Evolutionary conservation across 73 alveolate species (phyloP).

Genomic region (Tetrahymena elliotti): DNA sequence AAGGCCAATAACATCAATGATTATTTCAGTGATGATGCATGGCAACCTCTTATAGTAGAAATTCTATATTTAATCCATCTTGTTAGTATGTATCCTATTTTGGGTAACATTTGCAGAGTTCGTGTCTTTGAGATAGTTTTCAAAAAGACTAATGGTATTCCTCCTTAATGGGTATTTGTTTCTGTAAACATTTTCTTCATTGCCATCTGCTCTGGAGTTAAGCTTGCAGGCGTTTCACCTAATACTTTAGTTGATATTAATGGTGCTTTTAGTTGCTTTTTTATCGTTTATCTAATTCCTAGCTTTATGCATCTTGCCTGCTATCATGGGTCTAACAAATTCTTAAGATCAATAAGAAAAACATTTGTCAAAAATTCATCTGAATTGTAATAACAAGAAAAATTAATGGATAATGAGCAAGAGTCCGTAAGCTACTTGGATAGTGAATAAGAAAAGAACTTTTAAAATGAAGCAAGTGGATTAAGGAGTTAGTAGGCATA

Average conservation of each 20-base stretch:
- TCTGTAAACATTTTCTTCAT: neutral
- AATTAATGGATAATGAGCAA: neutral
- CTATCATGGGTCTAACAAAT: neutral
- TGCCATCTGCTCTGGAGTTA: neutral
- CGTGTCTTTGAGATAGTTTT: neutral
- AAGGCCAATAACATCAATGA: neutral
- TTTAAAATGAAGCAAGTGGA: neutral
- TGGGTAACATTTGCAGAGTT: neutral
- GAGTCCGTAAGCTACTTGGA: neutral
- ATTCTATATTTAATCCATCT: neutral
- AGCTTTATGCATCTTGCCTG: neutral
- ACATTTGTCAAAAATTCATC: neutral
- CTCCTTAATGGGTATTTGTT: neutral
- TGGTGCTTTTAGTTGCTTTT: neutral
- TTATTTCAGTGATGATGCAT: neutral
- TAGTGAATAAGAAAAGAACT: neutral
- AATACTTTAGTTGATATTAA: neutral
- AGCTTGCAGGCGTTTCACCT: neutral
- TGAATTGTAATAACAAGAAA: neutral
- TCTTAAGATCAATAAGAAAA: neutral
- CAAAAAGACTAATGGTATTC: neutral
- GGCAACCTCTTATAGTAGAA: neutral
- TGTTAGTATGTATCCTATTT: neutral
- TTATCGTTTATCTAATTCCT: neutral
- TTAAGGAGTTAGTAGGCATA: neutral